Evolutionary conservation across 176 grass and related monocot genomes (phyloP).

Genomic region (Oryza rufipogon): DNA sequence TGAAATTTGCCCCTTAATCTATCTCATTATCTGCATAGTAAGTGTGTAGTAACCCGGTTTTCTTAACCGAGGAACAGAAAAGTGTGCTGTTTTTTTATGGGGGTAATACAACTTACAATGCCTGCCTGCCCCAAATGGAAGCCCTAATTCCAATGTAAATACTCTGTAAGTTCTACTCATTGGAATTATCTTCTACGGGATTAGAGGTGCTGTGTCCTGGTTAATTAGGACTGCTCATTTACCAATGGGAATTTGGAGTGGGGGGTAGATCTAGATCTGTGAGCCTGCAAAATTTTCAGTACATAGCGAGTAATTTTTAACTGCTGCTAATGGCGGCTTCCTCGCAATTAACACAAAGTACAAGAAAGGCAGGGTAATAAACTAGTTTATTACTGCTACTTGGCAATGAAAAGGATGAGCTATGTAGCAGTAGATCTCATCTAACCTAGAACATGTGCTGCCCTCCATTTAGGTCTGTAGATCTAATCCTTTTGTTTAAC

Average conservation of each 20-base stretch:
- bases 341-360: constrained; percentile 51
- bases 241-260: constrained; percentile 63
- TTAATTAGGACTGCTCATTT: constrained; percentile 67
- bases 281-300: constrained; percentile 47
- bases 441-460: constrained; percentile 47
- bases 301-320: constrained; percentile 15
- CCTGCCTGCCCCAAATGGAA: constrained; percentile 50
- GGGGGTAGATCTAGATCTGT: constrained; percentile 68
- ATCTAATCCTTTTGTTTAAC: constrained; percentile 60
- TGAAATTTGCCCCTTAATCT: constrained; percentile 14
- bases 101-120: constrained; percentile 46
- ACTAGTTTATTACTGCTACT: constrained; percentile 40
- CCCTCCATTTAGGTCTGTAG: constrained; percentile 39
- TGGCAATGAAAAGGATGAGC: constrained; percentile 34
- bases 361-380: constrained; percentile 47
- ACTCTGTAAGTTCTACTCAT: constrained; percentile 60
- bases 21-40: background rate
- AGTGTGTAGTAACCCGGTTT: constrained; percentile 28
- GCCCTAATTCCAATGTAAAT: constrained; percentile 69
- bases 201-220: constrained; percentile 50
- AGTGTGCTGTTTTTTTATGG: constrained; percentile 32
- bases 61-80: constrained; percentile 28
- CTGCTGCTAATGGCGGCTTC: constrained; percentile 50
- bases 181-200: constrained; percentile 66
- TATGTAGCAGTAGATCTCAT: constrained; percentile 49